These are phyloP conservation scores for Puccinia horiana DNA, from an alignment of 1,284 basidiomycete genomes.

Conservation along the genomic window DNA sequence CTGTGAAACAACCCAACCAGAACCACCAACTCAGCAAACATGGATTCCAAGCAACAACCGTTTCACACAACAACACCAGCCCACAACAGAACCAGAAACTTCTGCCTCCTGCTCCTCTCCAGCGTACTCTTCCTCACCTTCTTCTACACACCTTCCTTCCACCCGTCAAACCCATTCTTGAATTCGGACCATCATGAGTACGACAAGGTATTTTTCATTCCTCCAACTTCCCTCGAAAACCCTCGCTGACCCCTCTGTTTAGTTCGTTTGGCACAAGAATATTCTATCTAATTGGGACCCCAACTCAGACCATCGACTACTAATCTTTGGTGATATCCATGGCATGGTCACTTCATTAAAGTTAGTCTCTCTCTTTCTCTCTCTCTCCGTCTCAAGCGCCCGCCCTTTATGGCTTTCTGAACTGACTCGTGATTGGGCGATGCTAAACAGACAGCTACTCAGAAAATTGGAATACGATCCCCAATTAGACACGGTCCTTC, in stretches of 20 bases:
- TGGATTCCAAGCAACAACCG: background rate
- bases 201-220: background rate
- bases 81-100: background rate
- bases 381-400: background rate
- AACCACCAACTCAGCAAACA: background rate
- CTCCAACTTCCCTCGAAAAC: background rate
- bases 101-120: background rate
- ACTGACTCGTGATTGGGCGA: background rate
- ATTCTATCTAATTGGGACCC: constrained; percentile 37
- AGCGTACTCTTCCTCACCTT: background rate
- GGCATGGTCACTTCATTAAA: constrained; percentile 37
- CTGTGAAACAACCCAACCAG: background rate
- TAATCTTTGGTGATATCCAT: constrained; percentile 40
- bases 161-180: background rate
- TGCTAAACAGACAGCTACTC: constrained; percentile 16
- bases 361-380: too few relatives aligned
- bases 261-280: constrained; percentile 41
- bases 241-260: background rate
- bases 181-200: background rate
- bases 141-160: background rate
- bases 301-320: constrained; percentile 16
- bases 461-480: constrained; percentile 29
- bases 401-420: too few relatives aligned
- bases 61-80: background rate
- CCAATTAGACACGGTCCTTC: constrained; percentile 12